Base-by-base conservation (phyloP, 371 early-diverging fungal genomes). In the Rhizopus delemar region DNA sequence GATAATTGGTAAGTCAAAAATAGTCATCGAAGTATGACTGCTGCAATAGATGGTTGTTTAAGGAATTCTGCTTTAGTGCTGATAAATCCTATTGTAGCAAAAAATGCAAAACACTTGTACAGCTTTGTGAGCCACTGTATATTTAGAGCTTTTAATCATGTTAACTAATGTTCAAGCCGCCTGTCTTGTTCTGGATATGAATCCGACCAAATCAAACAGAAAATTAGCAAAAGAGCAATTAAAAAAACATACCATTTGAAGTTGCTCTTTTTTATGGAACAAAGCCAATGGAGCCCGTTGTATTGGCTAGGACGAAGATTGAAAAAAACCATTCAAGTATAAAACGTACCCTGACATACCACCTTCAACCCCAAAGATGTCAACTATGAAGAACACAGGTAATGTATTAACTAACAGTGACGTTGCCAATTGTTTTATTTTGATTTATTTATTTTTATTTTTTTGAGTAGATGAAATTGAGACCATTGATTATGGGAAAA, bases 111-210 rank as follows among this genome's bases (percentile, higher is more conserved):
- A n/a, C n/a, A n/a, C n/a, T n/a, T n/a, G n/a, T n/a, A n/a, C n/a
- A n/a, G n/a, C n/a, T n/a, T n/a, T n/a, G n/a, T n/a, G n/a, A n/a
- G n/a, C n/a, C n/a, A n/a, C n/a, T n/a, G n/a, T n/a, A n/a, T n/a
- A n/a, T n/a, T n/a, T n/a, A n/a, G n/a, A n/a, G n/a, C n/a, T n/a
- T 41, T 41, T 41, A 52, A 52, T n/a, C 41, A 29, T 54, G 41
- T 31, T 54, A 41, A 54, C 54, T 38, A 28, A 31, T n/a, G 54
- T 16, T n/a, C 45, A 54, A 54, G 54, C 54, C 11, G 41, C 32
- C 5, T 43, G 54, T 41, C 54, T 54, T 43, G 54, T 54, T 28
- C 54, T 54, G 16, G 54, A 54, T 13, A 54, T 54, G 54, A 29
- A 29, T 11, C 43, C 54, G 6, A 54, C 54, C 32, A 32, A 29